phyloP scores from a whole-genome alignment of 148 eudicot species.

The Rhododendron ovatum region DNA sequence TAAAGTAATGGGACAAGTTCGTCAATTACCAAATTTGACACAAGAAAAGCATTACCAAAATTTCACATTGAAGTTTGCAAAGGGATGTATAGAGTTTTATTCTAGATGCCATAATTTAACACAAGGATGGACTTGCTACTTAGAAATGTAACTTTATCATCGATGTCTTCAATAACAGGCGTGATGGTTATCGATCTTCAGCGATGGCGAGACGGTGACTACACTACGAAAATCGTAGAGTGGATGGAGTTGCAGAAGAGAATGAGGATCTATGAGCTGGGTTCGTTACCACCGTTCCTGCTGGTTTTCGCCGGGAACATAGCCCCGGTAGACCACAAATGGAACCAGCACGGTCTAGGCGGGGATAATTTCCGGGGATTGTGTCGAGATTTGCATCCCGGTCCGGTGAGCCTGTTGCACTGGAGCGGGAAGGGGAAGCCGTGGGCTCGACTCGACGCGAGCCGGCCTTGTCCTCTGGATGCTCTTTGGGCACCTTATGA shows the following conservation, averaged over 20 bases:
- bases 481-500: slow-evolving; percentile 92
- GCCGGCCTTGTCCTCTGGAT: slow-evolving; percentile 77
- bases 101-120: neutral
- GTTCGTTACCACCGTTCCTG: slow-evolving; percentile 83
- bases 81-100: neutral
- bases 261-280: slow-evolving; percentile 81
- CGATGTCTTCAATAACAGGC: slow-evolving; percentile 32
- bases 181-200: slow-evolving; percentile 83
- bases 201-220: slow-evolving; percentile 68
- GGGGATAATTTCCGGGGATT: slow-evolving; percentile 84
- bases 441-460: slow-evolving; percentile 71
- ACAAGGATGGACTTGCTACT: neutral
- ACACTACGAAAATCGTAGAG: slow-evolving; percentile 62
- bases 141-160: no score
- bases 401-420: slow-evolving; percentile 88
- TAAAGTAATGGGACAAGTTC: no score
- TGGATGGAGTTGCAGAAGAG: slow-evolving; percentile 98
- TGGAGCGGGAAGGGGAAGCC: slow-evolving; percentile 99
- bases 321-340: slow-evolving; percentile 76
- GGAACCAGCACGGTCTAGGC: slow-evolving; percentile 98
- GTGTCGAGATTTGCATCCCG: slow-evolving; percentile 80
- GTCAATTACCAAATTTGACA: neutral
- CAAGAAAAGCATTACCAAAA: neutral
- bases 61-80: neutral
- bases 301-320: slow-evolving; percentile 85